These are phyloP conservation scores for Breviolum minutum DNA, from an alignment of 73 alveolate species.

Conservation along the genomic window DNA sequence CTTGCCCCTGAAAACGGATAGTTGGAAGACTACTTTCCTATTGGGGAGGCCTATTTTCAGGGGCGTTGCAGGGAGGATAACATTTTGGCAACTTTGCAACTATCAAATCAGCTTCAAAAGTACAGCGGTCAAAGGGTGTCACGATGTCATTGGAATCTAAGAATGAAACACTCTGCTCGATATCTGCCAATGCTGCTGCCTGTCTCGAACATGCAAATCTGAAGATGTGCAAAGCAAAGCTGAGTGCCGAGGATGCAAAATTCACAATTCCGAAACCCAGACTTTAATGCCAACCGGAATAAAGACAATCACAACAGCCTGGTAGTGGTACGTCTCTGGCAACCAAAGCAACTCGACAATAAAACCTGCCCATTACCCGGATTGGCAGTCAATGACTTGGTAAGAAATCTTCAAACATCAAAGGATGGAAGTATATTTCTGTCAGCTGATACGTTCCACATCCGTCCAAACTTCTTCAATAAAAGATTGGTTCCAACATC, in stretches of 20 bases:
- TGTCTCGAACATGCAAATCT: neutral
- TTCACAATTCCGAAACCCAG: neutral
- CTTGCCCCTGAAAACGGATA: no score
- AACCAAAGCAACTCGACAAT: constrained; percentile 66
- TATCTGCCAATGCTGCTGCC: constrained; percentile 73
- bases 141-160: neutral
- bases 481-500: no score
- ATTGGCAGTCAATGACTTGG: neutral
- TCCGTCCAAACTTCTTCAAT: no score
- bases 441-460: neutral
- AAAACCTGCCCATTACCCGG: constrained; percentile 14
- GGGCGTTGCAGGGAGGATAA: no score
- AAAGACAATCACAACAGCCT: constrained; percentile 1
- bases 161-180: constrained; percentile 59
- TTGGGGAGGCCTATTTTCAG: no score
- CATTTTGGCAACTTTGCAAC: no score
- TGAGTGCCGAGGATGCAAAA: neutral
- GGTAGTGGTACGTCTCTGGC: constrained; percentile 90
- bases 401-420: no score
- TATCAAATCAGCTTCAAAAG: no score
- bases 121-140: no score
- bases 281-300: no score
- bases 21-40: neutral
- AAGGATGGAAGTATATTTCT: neutral
- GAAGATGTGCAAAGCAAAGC: neutral